Conservation (phyloP, 768 basidiomycete species). For the Psilocybe tampanensis region DNA sequence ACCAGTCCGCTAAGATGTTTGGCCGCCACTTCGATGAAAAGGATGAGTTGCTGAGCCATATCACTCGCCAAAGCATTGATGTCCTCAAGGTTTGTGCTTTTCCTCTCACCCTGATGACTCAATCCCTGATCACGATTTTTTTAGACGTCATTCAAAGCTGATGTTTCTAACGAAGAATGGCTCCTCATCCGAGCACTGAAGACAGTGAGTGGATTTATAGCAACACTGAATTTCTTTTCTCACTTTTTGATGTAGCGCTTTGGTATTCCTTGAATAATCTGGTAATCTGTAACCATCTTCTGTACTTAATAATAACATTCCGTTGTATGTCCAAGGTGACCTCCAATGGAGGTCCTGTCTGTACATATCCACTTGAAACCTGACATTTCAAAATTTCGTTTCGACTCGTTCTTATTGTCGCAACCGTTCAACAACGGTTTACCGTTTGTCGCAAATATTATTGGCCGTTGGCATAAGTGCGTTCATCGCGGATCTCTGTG, state of each 20-base stretch:
- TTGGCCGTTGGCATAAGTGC: background rate
- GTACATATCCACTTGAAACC: background rate
- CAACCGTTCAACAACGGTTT: too few species aligned
- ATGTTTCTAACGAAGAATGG: constrained; percentile 93
- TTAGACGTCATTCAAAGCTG: constrained; percentile 83
- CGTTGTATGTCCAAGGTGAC: background rate
- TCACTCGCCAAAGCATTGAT: constrained; percentile 93
- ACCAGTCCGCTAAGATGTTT: constrained; percentile 94
- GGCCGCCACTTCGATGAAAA: constrained; percentile 96
- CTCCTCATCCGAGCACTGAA: constrained; percentile 88
- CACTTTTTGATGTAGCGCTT: constrained; percentile 27
- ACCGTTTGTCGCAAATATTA: background rate
- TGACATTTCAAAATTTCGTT: background rate
- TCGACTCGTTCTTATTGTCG: too few species aligned
- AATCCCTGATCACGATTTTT: constrained; percentile 5
- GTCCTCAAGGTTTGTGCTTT: constrained; percentile 76
- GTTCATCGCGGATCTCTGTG: too few species aligned
- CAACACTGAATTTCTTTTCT: background rate
- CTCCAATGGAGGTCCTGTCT: background rate
- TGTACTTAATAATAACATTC: background rate
- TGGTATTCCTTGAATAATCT: constrained; percentile 28
- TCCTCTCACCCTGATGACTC: background rate
- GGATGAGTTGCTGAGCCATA: constrained; percentile 89
- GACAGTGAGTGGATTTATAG: constrained; percentile 49
- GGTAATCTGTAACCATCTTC: too few species aligned